Conservation (phyloP, 2,329 filamentous ascomycete species). For the Dactylellina drechsleri region DNA sequence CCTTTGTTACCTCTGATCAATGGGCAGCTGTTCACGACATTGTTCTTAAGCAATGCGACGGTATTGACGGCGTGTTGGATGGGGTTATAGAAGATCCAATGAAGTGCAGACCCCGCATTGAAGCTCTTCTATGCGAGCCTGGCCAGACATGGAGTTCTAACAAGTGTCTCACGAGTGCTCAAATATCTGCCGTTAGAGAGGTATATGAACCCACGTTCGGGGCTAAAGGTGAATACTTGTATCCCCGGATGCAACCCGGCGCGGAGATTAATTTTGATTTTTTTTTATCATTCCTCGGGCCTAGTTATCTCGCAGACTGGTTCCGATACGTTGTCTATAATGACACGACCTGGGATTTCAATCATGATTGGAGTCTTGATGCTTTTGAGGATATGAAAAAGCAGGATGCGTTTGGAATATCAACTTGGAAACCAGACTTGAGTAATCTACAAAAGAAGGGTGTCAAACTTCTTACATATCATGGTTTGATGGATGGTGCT, state of each 20-base stretch:
- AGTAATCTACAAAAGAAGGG: conserved; percentile 62
- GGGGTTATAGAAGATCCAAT: conserved; percentile 63
- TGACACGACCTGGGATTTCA: conserved; percentile 61
- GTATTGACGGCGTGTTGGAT: conserved; percentile 65
- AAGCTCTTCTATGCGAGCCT: conserved; percentile 59
- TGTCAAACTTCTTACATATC: conserved; percentile 65
- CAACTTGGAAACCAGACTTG: conserved; percentile 62
- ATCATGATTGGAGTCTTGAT: conserved; percentile 61
- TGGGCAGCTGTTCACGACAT: conserved; percentile 60
- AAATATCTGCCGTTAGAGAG: conserved; percentile 59
- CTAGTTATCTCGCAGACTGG: conserved; percentile 60
- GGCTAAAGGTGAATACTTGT: conserved; percentile 60
- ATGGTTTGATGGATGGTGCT: conserved; percentile 60
- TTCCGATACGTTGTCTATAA: conserved; percentile 64
- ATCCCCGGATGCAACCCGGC: conserved; percentile 25
- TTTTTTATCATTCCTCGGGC: background rate
- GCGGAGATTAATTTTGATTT: background rate
- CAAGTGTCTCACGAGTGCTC: conserved; percentile 59
- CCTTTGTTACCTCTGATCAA: conserved; percentile 57
- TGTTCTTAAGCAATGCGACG: conserved; percentile 66
- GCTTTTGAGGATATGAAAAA: conserved; percentile 60
- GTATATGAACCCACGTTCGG: conserved; percentile 60
- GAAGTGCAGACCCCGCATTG: conserved; percentile 60
- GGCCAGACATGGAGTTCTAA: conserved; percentile 22
- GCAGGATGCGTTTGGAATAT: conserved; percentile 60